Base-by-base conservation (phyloP, 73 alveolate species). In the Chromera velia region DNA sequence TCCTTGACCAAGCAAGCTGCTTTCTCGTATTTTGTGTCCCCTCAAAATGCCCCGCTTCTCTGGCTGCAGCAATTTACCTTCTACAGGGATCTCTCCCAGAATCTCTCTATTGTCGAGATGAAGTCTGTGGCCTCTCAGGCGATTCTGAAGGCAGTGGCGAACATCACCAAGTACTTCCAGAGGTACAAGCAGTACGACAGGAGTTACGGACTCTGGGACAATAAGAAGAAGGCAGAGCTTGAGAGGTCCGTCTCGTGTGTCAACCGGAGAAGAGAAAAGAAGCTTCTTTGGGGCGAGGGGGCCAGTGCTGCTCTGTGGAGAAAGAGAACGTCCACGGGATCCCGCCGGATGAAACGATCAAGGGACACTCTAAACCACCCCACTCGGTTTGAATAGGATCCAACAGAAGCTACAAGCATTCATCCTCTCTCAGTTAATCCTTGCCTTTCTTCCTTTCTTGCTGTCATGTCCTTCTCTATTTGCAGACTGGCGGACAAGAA, bases 121-220 rank as follows among this genome's bases (percentile, higher is more conserved):
- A 79, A 78, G 31, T 69, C 70, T 66, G 69, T 46, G 74, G 70
- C 47, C 67, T 80, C 68, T 76, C 68, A 79, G 80, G 69, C 73
- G 73, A 79, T 79, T 73, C 85, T 69, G 33, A 79, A 79, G 80
- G 69, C 70, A 33, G 68, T 79, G 80, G 48, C 79, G 34, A 70
- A 65, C 67, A 79, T 49, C 72, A 74, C 68, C 73, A 67, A 69
- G 63, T 79, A 65, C 74, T 47, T 79, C 67, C 79, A 76, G 48
- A 73, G 48, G 73, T 79, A 80, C 80, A 79, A 79, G 49, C 72
- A 76, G 17, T 79, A 79, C 34, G 85, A 79, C 32, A 76, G 48
- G 22, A 72, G 73, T 19, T 79, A 80, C 80, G 69, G 69, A 67
- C 85, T 79, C 19, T 79, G 85, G 85, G 84, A 76, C 62, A 75